Evolutionary conservation across 208 protist species (phyloP).

Genomic region (Trypanosoma boissoni): DNA sequence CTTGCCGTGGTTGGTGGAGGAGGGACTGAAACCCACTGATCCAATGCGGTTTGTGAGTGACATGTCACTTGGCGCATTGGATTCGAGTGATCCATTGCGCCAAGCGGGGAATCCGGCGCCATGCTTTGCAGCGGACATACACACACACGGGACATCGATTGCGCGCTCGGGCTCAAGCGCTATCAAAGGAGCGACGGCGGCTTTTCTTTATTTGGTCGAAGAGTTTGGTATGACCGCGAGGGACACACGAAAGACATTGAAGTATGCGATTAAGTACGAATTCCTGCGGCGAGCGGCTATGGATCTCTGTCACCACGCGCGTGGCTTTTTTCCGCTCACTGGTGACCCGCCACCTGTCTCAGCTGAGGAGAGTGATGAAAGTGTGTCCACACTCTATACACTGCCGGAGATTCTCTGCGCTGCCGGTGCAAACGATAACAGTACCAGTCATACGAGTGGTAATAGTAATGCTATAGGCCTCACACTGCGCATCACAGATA

Average conservation of each 20-base stretch:
- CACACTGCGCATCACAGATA: conserved; percentile 20
- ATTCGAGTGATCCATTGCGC: neutral
- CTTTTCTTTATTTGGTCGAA: conserved; percentile 56
- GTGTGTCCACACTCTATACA: conserved; percentile 10
- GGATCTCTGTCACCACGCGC: conserved; percentile 41
- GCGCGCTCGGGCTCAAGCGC: conserved; percentile 40
- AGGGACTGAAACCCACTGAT: conserved; percentile 10
- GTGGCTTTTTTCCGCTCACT: conserved; percentile 30
- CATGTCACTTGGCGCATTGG: conserved; percentile 24
- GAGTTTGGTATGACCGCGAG: conserved; percentile 26
- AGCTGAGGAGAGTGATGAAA: neutral
- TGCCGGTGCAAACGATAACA: too few relatives aligned
- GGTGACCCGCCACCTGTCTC: neutral
- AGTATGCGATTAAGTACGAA: conserved; percentile 73
- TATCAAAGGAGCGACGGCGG: conserved; percentile 48
- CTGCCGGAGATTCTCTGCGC: too few relatives aligned
- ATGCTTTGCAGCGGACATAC: conserved; percentile 28
- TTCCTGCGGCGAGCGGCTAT: conserved; percentile 56
- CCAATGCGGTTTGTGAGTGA: conserved; percentile 37
- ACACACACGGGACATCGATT: conserved; percentile 27
- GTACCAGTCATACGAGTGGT: too few relatives aligned
- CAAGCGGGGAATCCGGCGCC: neutral
- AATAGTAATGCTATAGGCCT: conserved; percentile 29
- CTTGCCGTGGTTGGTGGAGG: conserved; percentile 73
- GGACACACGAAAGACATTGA: conserved; percentile 43